Evolutionary conservation across 1,284 basidiomycete species (phyloP).

Genomic region (Cryptococcus jaspeensis): DNA sequence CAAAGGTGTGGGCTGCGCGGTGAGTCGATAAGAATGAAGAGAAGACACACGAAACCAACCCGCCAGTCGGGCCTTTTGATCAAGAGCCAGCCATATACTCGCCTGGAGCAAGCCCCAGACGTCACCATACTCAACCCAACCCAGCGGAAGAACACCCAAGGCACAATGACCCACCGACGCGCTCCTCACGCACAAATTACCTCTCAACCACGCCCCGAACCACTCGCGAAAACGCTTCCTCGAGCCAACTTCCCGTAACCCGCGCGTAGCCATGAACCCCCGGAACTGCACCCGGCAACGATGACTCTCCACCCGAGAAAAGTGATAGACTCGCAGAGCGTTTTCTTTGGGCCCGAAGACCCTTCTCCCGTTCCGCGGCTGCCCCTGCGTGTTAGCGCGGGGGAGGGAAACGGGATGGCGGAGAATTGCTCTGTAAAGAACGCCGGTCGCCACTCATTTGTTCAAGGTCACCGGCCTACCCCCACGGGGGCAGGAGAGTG

Average conservation of each 20-base stretch:
- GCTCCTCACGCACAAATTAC: neutral
- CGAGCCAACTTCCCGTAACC: neutral
- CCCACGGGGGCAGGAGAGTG: neutral
- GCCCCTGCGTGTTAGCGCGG: neutral
- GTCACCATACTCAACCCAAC: neutral
- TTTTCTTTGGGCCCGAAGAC: slow-evolving; percentile 3
- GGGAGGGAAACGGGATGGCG: neutral
- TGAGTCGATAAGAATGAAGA: neutral
- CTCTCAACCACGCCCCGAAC: neutral
- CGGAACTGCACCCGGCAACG: neutral
- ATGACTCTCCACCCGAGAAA: slow-evolving; percentile 1
- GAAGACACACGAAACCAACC: neutral
- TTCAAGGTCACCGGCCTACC: neutral
- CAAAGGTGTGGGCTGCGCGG: neutral
- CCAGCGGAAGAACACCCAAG: neutral
- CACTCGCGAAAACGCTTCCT: neutral
- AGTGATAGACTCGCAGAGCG: slow-evolving; percentile 2
- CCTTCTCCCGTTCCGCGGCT: neutral
- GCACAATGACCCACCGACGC: neutral
- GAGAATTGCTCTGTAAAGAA: slow-evolving; percentile 4
- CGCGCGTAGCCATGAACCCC: neutral
- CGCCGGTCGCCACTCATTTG: neutral
- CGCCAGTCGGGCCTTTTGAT: neutral
- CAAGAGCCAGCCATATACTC: neutral
- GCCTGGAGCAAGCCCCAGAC: neutral